A percentile compares a stretch with the other conserved stretches of the same genome.
Evolutionary conservation across 129 eudicot species (phyloP).

Genomic region (Ambrosia artemisiifolia): DNA sequence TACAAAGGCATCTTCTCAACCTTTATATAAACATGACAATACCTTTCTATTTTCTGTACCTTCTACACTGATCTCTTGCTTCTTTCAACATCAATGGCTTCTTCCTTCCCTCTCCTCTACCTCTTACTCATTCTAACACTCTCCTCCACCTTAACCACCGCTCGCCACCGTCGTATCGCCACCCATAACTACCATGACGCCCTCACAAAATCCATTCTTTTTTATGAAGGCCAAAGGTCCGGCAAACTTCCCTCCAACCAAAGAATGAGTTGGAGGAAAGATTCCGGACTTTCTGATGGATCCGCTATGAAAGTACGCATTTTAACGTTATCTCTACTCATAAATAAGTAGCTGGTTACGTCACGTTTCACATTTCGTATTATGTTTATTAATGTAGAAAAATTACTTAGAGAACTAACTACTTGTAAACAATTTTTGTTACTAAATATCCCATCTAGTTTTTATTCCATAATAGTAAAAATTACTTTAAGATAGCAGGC

Average conservation of each 20-base stretch:
- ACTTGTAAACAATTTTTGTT: no score
- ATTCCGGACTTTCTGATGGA: conserved; percentile 54
- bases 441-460: no score
- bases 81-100: conserved; percentile 18
- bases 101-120: conserved; percentile 1
- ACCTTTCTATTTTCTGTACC: conserved; percentile 6
- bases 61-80: background rate
- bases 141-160: conserved; percentile 2
- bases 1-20: background rate
- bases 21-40: conserved; percentile 17
- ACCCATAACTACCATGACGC: conserved; percentile 51
- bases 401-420: no score
- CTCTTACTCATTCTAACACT: conserved; percentile 1
- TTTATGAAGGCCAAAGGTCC: conserved; percentile 64
- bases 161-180: conserved; percentile 27
- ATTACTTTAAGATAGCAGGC: no score
- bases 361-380: no score
- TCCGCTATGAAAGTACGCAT: conserved; percentile 32
- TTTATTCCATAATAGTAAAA: no score
- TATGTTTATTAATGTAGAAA: no score
- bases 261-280: conserved; percentile 48
- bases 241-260: conserved; percentile 56
- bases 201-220: conserved; percentile 49
- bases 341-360: no score
- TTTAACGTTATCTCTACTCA: background rate